Base-by-base conservation (phyloP, 139 green algal genomes). In the Tetraselmis chui region DNA sequence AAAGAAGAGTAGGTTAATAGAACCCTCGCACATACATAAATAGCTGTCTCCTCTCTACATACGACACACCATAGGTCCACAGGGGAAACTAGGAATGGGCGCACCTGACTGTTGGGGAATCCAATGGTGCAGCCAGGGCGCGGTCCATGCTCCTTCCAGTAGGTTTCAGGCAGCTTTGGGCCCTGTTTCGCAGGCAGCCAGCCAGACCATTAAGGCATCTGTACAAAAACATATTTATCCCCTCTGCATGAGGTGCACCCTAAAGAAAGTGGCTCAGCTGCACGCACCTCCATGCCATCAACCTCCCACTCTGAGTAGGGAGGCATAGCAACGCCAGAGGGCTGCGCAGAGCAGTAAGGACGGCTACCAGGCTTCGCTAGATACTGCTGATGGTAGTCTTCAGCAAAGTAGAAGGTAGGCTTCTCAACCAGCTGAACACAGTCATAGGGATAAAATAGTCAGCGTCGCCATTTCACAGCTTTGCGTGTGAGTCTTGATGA, bases 301-400 rank as follows among this genome's bases (percentile, higher is more conserved):
- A 25, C 76, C 59, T 80, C 45, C 45, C 45, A 67, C 28, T 80
- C 11, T 27, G 28, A 81, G 1, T 59, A 27, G 24, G 76, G 59
- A 1, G 83, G 83, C 83, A 86, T 77, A 2, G 59, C 5, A 1
- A 83, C 78, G 59, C 83, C 83, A 1, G 83, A 83, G 1, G 83
- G 83, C 59, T 86, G 78, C 59, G 83, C 83, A 1, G 59, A 81
- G 78, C 83, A 86, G 77, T 86, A 86, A 27, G 77, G 77, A n/a
- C 82, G 77, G 1, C n/a, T 32, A 23, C 77, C 77, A 5, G 77
- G 82, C 58, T 84, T 84, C 26, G 83, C 85, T 2, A 89, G 58
- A 59, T 89, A 89, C 79, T 89, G 82, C 78, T 89, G 85, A 31
- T 89, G 85, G 82, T 89, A 89, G 28, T 83, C 82, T 45, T 89